Evolutionary conservation across 306 rosid species (phyloP), one percentile per base, ranked within the genome.

Genomic region (Cicer yamashitae): DNA sequence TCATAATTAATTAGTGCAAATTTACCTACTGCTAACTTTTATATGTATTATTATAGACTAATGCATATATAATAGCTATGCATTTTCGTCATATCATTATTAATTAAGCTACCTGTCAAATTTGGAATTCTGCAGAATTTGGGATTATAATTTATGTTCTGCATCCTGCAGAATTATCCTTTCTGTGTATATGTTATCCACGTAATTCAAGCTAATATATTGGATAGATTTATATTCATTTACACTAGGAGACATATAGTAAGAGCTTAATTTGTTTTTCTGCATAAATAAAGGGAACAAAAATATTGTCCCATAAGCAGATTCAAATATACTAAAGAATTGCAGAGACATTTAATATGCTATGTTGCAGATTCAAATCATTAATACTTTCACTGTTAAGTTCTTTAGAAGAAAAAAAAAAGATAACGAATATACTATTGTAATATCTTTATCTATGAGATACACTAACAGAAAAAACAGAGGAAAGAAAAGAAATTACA

Each of bases 21-120:
- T 79, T 77, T 53, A 84, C 86, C 88, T 60, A 79, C 85, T 64
- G 43, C 79, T 53, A 64, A 47, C 43, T 30, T 64, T 61, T 60
- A 48, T 53, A 62, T 67, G n/a, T 18, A 71, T 47, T 18, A 71
- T 47, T 66, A 30, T 30, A 30, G 34, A 30, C 34, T 30, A 30
- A 30, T 30, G 34, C 34, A 30, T 30, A 3, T 30, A 30, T 3
- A 30, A 30, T 30, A 30, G 4, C 34, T 30, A 30, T 30, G 5
- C 47, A 54, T 54, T 54, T 54, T 54, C 34, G 2, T 54, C 60
- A 17, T 54, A 15, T 53, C 14, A 51, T 13, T 13, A 48, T 13
- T 12, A 13, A 13, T 51, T 14, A 51, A 7, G 22, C 57, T n/a
- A 54, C 15, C 52, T 38, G 43, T 67, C 22, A 12, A 53, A 37